phyloP scores from a whole-genome alignment of 2,329 filamentous ascomycete genomes.

The Macrophomina tecta region DNA sequence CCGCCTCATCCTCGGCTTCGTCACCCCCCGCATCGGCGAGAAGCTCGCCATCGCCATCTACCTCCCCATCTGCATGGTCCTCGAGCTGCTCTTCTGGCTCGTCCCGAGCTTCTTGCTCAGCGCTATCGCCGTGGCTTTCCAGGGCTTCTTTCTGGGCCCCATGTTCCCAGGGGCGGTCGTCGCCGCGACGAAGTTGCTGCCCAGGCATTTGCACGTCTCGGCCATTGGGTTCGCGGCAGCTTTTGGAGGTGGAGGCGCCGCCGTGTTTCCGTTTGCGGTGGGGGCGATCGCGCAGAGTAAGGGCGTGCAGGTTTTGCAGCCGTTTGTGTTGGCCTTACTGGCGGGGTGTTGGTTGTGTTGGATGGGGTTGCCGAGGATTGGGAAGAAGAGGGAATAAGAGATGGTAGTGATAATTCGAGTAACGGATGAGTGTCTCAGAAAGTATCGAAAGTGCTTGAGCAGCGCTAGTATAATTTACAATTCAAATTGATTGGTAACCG shows the following conservation, averaged over 20 bases:
- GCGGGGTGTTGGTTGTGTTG: constrained; percentile 59
- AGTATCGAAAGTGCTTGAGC: no score
- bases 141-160: constrained; percentile 82
- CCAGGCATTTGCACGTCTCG: constrained; percentile 75
- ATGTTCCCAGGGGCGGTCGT: constrained; percentile 79
- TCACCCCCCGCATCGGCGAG: constrained; percentile 76
- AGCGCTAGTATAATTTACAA: no score
- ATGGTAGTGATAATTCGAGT: not conserved
- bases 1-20: constrained; percentile 73
- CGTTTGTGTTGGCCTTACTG: constrained; percentile 62
- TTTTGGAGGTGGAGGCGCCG: constrained; percentile 75
- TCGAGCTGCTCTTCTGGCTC: constrained; percentile 81
- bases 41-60: constrained; percentile 67
- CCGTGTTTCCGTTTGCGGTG: constrained; percentile 68
- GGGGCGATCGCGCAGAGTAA: constrained; percentile 70
- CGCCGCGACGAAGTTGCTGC: constrained; percentile 75
- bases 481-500: no score
- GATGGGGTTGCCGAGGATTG: constrained; percentile 55
- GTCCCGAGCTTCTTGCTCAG: constrained; percentile 78
- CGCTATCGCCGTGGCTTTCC: constrained; percentile 71
- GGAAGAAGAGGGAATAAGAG: constrained; percentile 21
- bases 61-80: constrained; percentile 65
- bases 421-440: no score
- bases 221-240: constrained; percentile 82
- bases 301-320: constrained; percentile 66